A percentile compares a stretch with the other conserved stretches of the same genome.
These are phyloP conservation scores for Stephania yunnanensis DNA, from an alignment of 164 flowering plant genomes.

Conservation along the genomic window DNA sequence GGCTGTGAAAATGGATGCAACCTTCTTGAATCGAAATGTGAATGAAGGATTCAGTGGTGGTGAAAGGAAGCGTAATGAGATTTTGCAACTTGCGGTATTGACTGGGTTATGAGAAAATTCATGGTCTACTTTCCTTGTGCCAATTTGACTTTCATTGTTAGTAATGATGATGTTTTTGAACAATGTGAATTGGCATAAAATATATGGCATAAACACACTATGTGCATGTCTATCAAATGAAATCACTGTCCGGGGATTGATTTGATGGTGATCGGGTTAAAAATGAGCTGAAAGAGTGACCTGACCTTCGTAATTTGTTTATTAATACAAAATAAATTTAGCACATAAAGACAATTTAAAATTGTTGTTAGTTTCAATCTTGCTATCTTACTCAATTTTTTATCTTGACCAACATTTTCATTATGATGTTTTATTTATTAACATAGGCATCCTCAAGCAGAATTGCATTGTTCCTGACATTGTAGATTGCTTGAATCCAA, in stretches of 20 bases:
- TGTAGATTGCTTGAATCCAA: neutral
- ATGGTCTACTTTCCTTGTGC: neutral
- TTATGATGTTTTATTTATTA: neutral
- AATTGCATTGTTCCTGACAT: neutral
- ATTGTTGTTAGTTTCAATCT: neutral
- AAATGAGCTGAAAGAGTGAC: neutral
- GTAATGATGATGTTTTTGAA: no score
- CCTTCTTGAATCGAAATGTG: conserved; percentile 83
- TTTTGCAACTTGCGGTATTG: conserved; percentile 92
- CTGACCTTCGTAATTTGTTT: neutral
- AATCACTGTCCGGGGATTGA: neutral
- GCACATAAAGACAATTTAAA: no score
- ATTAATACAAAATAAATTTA: neutral
- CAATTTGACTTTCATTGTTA: neutral
- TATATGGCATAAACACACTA: neutral
- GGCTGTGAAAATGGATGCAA: conserved; percentile 74
- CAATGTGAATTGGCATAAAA: neutral
- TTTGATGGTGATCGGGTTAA: neutral
- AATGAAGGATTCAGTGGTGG: conserved; percentile 99
- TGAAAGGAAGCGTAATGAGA: conserved; percentile 96
- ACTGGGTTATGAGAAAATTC: neutral
- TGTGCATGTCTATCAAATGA: neutral
- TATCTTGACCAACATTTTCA: neutral
- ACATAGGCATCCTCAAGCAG: neutral
- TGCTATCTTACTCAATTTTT: neutral